Evolutionary conservation across 441 rosid species (phyloP).

Genomic region (Monsonia emarginata): DNA sequence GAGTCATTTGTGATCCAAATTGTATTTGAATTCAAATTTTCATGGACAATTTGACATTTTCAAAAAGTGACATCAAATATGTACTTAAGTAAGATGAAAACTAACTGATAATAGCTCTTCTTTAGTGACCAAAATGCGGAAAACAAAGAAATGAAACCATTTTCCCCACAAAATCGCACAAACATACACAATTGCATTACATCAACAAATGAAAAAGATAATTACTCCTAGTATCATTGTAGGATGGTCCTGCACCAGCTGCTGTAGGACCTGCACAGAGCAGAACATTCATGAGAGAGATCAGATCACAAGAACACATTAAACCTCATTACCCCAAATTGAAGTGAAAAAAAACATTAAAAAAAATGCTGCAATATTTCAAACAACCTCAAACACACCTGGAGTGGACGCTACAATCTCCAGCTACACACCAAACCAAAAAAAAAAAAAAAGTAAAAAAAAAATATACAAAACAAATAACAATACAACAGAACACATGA

Average conservation of each 20-base stretch:
- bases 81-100: not conserved
- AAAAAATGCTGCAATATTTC: not conserved
- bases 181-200: not conserved
- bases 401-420: conserved; percentile 50
- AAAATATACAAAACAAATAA: not conserved
- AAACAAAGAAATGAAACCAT: not conserved
- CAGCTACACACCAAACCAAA: conserved; percentile 29
- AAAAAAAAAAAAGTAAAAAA: not conserved
- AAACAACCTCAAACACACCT: conserved; percentile 43
- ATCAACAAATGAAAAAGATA: not conserved
- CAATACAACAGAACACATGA: not conserved
- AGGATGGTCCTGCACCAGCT: conserved; percentile 36
- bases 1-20: not conserved
- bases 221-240: conserved; percentile 38
- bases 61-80: not conserved
- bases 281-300: not conserved
- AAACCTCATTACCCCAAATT: not conserved
- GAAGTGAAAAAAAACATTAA: not conserved
- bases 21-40: not conserved
- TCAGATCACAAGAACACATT: not conserved
- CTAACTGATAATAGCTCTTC: not conserved
- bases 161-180: too few relatives aligned
- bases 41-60: not conserved
- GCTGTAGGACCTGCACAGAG: conserved; percentile 28
- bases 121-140: not conserved